Base-by-base conservation (phyloP, 441 rosid species). In the Eruca vesicaria region DNA sequence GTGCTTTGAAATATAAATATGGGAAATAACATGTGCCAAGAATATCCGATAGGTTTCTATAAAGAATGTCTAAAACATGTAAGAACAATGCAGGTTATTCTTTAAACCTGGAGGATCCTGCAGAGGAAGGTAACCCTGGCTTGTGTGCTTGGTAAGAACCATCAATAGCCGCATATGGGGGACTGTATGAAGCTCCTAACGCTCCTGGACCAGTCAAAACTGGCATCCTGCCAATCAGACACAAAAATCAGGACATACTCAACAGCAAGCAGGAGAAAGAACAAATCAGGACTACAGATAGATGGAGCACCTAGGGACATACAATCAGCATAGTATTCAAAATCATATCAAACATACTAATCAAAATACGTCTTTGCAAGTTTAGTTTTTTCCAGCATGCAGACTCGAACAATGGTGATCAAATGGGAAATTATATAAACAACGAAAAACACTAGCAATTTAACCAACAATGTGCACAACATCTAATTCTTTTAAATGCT, bases 161-260 rank as follows among this genome's bases (percentile, higher is more conserved):
- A 76, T 91, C 98, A 56, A 89, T 86, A 67, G 89, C 61, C 55
- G 88, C 69, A 80, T 93, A 95, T 19, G 96, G 93, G 33, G 96
- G 67, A 80, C 95, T 84, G 84, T 90, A 93, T 11, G 92, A 32
- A 56, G 89, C 86, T 58, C 98, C 97, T 78, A 95, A 79, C 63
- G 90, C 90, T 79, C 99, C 99, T 59, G 96, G 89, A 75, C 96
- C 93, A 48, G 95, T 81, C 57, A 95, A 77, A 82, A 95, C 86
- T 29, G 98, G 98, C 77, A 95, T 77, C 99, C 99, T 95, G 76
- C 74, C 74, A 69, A 85, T 69, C 74, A 84, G 63, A 65, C 38
- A 58, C 41, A 28, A 21, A 65, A 18, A 57, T 71, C 2, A n/a
- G n/a, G n/a, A n/a, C n/a, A 32, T 5, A 4, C 28, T 59, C 52